phyloP scores from a whole-genome alignment of 2,329 filamentous ascomycete genomes.

The Fusarium mangiferae region DNA sequence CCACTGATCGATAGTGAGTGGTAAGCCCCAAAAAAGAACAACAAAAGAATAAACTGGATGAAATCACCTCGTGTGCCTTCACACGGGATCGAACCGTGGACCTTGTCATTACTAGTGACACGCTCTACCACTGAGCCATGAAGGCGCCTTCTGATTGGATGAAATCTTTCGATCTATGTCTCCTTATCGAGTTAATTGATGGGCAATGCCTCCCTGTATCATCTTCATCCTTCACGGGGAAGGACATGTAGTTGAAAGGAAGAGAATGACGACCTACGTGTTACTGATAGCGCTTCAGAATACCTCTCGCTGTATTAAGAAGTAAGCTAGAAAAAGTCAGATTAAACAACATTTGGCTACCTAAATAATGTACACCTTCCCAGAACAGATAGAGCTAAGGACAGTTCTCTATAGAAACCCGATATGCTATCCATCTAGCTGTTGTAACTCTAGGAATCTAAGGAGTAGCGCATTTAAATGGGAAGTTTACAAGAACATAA shows the following conservation, averaged over 20 bases:
- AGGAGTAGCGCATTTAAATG: not conserved
- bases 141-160: slow-evolving; percentile 14
- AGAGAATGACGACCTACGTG: no score
- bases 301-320: no score
- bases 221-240: no score
- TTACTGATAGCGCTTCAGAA: no score
- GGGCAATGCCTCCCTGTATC: no score
- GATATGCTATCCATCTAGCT: no score
- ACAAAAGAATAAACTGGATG: not conserved
- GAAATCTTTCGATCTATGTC: rapidly evolving
- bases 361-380: no score
- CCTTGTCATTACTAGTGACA: slow-evolving; percentile 36
- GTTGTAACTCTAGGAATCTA: not conserved
- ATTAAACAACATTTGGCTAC: not conserved
- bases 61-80: not conserved
- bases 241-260: not conserved
- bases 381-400: no score
- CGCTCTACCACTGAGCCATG: slow-evolving; percentile 33
- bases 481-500: not conserved
- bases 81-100: slow-evolving; percentile 33
- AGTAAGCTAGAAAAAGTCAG: not conserved
- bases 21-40: not conserved
- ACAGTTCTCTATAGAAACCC: no score
- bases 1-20: rapidly evolving
- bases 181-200: rapidly evolving